A percentile compares a stretch with the other conserved stretches of the same genome.
Conservation (phyloP, 2,329 filamentous ascomycete genomes). For the Mariannaea sp. region DNA sequence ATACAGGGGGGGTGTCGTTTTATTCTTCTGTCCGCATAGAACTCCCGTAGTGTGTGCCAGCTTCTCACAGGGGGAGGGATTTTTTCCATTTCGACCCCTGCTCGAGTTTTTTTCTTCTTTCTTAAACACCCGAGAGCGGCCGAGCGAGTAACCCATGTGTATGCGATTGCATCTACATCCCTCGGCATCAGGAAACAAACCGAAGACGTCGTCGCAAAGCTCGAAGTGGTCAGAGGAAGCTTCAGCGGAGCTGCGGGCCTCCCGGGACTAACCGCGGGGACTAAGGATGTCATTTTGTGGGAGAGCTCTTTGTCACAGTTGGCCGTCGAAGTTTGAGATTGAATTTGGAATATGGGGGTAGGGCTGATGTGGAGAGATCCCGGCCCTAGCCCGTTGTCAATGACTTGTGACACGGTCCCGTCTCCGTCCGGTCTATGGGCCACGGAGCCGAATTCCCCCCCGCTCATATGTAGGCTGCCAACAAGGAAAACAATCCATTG, state of each 20-base stretch:
- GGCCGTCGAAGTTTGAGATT: too few relatives aligned
- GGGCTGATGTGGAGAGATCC: slow-evolving; percentile 25
- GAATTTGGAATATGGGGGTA: slow-evolving; percentile 14
- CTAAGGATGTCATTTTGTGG: slow-evolving; percentile 14
- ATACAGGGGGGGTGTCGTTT: slow-evolving; percentile 32
- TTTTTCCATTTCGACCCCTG: slow-evolving; percentile 26
- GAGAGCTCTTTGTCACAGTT: too few relatives aligned
- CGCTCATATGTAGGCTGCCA: too few relatives aligned
- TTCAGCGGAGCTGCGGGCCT: slow-evolving; percentile 15
- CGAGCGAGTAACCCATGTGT: slow-evolving; percentile 12
- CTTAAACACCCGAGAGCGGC: slow-evolving; percentile 30
- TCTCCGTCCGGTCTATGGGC: slow-evolving; percentile 12
- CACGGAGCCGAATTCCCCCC: slow-evolving; percentile 8
- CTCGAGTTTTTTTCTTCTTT: slow-evolving; percentile 32
- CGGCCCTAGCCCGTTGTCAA: slow-evolving; percentile 4
- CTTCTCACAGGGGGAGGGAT: slow-evolving; percentile 9
- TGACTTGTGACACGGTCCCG: slow-evolving; percentile 3
- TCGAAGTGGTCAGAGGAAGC: slow-evolving; percentile 5
- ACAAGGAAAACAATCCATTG: too few relatives aligned
- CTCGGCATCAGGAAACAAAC: background rate
- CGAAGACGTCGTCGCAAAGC: background rate
- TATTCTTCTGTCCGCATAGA: slow-evolving; percentile 26
- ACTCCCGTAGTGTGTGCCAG: slow-evolving; percentile 30
- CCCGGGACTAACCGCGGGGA: slow-evolving; percentile 19
- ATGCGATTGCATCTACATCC: background rate